Conservation (phyloP, 495 filamentous ascomycete species). For the Penicillium lividum region DNA sequence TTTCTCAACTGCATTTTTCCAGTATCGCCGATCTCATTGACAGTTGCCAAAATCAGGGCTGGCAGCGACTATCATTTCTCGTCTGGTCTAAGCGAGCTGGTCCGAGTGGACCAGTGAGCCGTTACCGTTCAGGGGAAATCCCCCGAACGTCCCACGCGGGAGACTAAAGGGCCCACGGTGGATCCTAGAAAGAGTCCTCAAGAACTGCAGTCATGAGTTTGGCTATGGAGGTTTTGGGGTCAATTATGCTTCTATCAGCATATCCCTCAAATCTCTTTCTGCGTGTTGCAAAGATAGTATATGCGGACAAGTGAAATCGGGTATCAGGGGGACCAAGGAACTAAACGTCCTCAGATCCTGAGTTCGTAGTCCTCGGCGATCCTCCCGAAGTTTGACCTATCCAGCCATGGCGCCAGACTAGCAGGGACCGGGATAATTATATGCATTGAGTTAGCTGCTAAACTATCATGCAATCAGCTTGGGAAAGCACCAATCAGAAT, state of each 20-base stretch:
- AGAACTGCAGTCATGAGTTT: too few species aligned
- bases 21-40: neutral
- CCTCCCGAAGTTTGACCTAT: neutral
- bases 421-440: neutral
- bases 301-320: neutral
- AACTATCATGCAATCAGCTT: neutral
- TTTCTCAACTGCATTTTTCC: neutral
- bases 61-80: constrained; percentile 25
- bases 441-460: neutral
- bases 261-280: neutral
- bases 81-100: constrained; percentile 28
- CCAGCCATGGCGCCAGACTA: neutral
- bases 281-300: neutral
- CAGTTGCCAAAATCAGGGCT: constrained; percentile 14
- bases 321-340: neutral
- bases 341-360: neutral
- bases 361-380: neutral
- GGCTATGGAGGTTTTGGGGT: too few species aligned
- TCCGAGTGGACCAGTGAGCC: constrained; percentile 7
- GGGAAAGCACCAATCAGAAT: neutral
- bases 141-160: constrained; percentile 6
- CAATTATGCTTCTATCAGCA: too few species aligned
- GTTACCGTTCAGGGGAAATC: constrained; percentile 18
- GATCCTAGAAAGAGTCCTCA: neutral
- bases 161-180: neutral